Evolutionary conservation across 768 basidiomycete species (phyloP).

Genomic region (Russula griseocarnosa): DNA sequence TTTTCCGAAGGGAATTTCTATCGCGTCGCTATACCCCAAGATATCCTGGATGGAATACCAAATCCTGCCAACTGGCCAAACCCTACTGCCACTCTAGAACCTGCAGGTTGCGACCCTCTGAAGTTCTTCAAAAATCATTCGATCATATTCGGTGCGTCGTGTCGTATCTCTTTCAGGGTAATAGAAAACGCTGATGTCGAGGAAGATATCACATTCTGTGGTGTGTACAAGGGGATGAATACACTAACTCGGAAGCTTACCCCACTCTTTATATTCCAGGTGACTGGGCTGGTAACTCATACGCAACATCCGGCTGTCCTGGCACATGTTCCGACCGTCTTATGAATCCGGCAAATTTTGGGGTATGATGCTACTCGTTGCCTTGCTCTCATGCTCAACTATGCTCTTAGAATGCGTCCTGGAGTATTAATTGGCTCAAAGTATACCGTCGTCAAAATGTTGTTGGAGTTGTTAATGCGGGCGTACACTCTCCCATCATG

Average conservation of each 20-base stretch:
- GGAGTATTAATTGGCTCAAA: constrained; percentile 76
- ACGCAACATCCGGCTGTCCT: constrained; percentile 67
- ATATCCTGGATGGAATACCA: constrained; percentile 58
- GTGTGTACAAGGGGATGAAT: constrained; percentile 37
- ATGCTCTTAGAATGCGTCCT: constrained; percentile 61
- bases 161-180: not conserved
- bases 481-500: constrained; percentile 3
- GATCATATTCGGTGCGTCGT: constrained; percentile 64
- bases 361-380: constrained; percentile 41
- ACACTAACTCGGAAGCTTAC: constrained; percentile 11
- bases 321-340: constrained; percentile 64
- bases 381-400: not conserved
- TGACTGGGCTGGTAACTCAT: constrained; percentile 83
- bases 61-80: constrained; percentile 64
- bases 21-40: constrained; percentile 66
- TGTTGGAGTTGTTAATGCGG: constrained; percentile 17
- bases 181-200: not conserved
- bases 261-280: constrained; percentile 39
- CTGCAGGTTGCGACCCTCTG: constrained; percentile 52
- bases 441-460: constrained; percentile 45
- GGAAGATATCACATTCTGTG: constrained; percentile 79
- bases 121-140: constrained; percentile 64
- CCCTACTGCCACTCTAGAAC: constrained; percentile 58
- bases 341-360: constrained; percentile 68
- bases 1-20: constrained; percentile 70